phyloP scores from a whole-genome alignment of 73 alveolate genomes.

The Paramecium octaurelia region DNA sequence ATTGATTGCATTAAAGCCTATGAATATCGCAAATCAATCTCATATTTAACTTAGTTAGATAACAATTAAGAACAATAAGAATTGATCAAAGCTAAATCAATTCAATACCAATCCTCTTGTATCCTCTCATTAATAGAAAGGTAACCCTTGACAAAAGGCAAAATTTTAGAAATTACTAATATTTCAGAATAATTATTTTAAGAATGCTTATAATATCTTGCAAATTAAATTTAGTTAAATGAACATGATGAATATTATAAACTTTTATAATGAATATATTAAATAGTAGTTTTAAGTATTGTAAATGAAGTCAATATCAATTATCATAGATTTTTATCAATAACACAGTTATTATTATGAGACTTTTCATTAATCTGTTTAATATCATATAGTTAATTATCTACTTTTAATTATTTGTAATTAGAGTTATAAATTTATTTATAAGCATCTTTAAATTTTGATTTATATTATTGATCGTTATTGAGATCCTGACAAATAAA shows the following conservation, averaged over 20 bases:
- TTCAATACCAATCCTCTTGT: background rate
- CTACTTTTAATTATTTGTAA: too few relatives aligned
- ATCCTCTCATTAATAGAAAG: background rate
- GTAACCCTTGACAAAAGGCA: background rate
- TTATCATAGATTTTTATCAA: too few relatives aligned
- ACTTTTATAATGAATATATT: background rate
- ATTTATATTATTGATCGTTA: too few relatives aligned
- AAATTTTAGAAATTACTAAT: background rate
- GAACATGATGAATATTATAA: background rate
- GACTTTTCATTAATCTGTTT: too few relatives aligned
- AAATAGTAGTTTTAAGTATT: too few relatives aligned
- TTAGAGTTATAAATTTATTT: too few relatives aligned
- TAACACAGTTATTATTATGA: too few relatives aligned
- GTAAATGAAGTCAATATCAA: too few relatives aligned
- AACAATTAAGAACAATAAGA: background rate
- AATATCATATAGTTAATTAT: too few relatives aligned
- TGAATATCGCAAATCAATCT: background rate
- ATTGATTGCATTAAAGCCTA: background rate
- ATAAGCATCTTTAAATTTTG: background rate
- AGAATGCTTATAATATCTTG: background rate
- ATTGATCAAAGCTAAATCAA: background rate
- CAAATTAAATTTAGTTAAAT: background rate
- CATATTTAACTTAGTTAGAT: background rate
- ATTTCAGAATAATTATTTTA: background rate
- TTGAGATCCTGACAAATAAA: background rate